Base-by-base conservation (phyloP, 73 alveolate species). In the Stentor coeruleus region DNA sequence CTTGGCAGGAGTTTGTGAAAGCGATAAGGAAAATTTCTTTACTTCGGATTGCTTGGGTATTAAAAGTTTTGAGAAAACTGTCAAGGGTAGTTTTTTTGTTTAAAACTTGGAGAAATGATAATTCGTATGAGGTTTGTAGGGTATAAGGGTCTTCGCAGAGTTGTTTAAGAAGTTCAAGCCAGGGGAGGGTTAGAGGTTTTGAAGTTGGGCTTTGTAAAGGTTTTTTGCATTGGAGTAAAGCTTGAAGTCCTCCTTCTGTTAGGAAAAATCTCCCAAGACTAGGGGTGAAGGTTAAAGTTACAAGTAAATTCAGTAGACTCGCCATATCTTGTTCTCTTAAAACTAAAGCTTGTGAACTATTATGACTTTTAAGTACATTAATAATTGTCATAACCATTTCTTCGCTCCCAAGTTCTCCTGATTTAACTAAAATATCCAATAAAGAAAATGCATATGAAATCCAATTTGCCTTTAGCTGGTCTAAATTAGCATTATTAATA, bases 11-110 rank as follows among this genome's bases (percentile, higher is more conserved):
- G 28, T 57, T 57, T 20, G 15, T 31, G 35, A 57, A 20, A 57
- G 73, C 73, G 2, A 20, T n/a, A n/a, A 20, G 73, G 73, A 57
- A 57, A 57, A 57, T 57, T 57, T 57, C 73, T 57, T 57, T 57
- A 31, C 73, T 57, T 2, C 73, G 73, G 73, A 20, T 57, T 20
- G 73, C 73, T 2, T 57, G 73, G 73, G 73, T 20, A 20, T 57
- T 57, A 2, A 57, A 57, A 31, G 15, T 57, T 57, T 57, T 57
- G 28, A 57, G 73, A 2, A 57, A 57, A 57, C 1, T 31, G 28
- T 57, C 73, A 20, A 57, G 73, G 35, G 15, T n/a, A 57, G 73
- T n/a, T 20, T n/a, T 57, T 57, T 31, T 31, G 28, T 57, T 57
- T 1, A 57, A 31, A 20, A 31, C 73, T 31, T 57, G 73, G 1